Evolutionary conservation across 495 filamentous ascomycete species (phyloP), one percentile per base, ranked within the genome.

Genomic region (Bacidia gigantensis): DNA sequence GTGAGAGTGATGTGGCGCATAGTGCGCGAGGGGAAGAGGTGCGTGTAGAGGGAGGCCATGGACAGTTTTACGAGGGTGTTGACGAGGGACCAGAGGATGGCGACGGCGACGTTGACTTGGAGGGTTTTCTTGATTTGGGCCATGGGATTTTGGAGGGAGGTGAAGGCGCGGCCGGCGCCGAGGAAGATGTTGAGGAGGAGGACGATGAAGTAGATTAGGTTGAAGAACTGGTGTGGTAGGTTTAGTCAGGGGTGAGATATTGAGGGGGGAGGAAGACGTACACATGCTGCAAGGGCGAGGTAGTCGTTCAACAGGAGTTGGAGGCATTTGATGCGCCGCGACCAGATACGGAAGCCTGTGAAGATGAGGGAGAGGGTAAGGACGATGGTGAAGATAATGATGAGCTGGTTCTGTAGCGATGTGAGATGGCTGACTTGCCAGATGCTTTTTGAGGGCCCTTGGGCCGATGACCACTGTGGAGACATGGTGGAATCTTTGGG

Each of bases 1-100:
- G 20, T n/a, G 41, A 9, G 17, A 9, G 41, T 9, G 41, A 17
- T 44, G 41, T 17, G 12, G 41, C 7, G 41, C 41, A 44, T 44
- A 17, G 7, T 7, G 12, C 20, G 12, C 9, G 41, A 17, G 41
- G 41, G 41, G 20, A 44, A 44, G 41, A 44, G 41, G 41, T 17
- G 41, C 9, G 41, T 44, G 41, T 44, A 44, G 41, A 44, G 41
- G 41, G 9, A 7, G 41, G 41, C 41, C 41, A 44, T 44, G 41
- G 14, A 17, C 9, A 44, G 41, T 44, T 44, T 44, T 44, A 44
- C 41, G 14, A 44, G 41, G 41, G 41, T 44, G 41, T 44, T 44
- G 5, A 44, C 41, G 9, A 44, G 14, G 41, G 41, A 44, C 41
- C 41, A 44, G 41, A 44, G 20, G 41, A 44, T 44, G 9, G 41